Base-by-base conservation (phyloP, 768 basidiomycete genomes). In the Psilocybe tampanensis region DNA sequence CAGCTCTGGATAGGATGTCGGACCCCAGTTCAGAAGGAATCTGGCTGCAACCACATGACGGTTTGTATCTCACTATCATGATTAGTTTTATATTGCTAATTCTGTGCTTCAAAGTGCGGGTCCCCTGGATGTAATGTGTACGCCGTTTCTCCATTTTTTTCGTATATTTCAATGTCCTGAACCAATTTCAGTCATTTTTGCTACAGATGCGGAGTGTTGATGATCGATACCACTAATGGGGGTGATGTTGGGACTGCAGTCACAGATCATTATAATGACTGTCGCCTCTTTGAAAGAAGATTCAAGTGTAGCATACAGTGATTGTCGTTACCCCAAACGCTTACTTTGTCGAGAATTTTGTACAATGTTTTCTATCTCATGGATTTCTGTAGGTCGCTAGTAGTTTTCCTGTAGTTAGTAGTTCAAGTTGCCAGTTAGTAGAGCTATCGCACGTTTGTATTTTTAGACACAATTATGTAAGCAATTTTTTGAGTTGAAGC, bases 11-110 rank as follows among this genome's bases (percentile, higher is more conserved):
- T 44, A 80, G 79, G 77, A 6, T 81, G 80, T 61, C 65, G 66
- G 52, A 80, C 83, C 9, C 78, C 82, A 3, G 78, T 83, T 18
- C 77, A 73, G 54, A 86, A 82, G 61, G 72, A 73, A 8, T 68
- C 67, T 15, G 85, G 85, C 1, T 86, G 85, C 51, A 79, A 84
- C 56, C 84, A 86, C 65, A 86, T 86, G 80, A 74, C 76, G 57
- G 84, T 84, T 26, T 70, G 83, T 61, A 17, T 19, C 36, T 17
- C 42, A 18, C 19, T 36, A 8, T 21, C 4, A 7, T 32, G n/a
- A n/a, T 34, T 34, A 21, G 18, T 11, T n/a, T 18, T 34, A 12
- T 45, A 32, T 34, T 4, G 22, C 8, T 1, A 5, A 50, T 9
- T 29, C 17, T 26, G 24, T 1, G 22, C 12, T n/a, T 1, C 53